Evolutionary conservation across 2,329 filamentous ascomycete species (phyloP).

Genomic region (Aschersonia sp.): DNA sequence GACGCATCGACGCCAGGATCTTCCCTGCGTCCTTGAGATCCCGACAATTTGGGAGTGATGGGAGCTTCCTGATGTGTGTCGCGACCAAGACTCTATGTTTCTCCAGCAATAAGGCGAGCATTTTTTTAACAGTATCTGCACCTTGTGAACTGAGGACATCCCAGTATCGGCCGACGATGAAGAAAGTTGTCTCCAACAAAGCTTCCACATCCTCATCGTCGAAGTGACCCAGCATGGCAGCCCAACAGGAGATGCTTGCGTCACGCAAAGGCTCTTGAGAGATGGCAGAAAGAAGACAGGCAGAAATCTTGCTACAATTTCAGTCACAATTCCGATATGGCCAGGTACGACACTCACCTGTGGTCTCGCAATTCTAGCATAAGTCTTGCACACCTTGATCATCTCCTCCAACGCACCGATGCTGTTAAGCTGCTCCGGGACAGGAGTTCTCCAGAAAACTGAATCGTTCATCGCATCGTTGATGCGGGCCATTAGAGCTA

Average conservation of each 20-base stretch:
- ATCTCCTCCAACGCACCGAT: constrained; percentile 80
- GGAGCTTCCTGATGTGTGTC: constrained; percentile 59
- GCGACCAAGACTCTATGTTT: constrained; percentile 46
- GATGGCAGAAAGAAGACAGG: constrained; percentile 79
- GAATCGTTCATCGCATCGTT: constrained; percentile 65
- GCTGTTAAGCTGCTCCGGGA: constrained; percentile 59
- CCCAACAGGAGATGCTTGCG: constrained; percentile 73
- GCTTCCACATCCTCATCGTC: constrained; percentile 66
- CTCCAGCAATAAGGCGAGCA: constrained; percentile 53
- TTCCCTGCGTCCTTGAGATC: constrained; percentile 54
- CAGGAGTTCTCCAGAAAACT: constrained; percentile 33
- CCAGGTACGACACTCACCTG: constrained; percentile 43
- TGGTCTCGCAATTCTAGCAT: constrained; percentile 67
- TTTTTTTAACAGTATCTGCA: constrained; percentile 41
- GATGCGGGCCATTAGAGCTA: constrained; percentile 76
- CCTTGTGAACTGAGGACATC: constrained; percentile 44
- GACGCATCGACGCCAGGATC: constrained; percentile 52
- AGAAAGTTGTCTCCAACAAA: constrained; percentile 79
- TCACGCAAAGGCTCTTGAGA: constrained; percentile 61
- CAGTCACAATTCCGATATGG: neutral
- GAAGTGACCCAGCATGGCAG: constrained; percentile 58
- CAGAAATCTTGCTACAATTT: constrained; percentile 51
- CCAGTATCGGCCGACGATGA: constrained; percentile 78
- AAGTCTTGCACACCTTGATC: constrained; percentile 59
- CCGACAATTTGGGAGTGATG: constrained; percentile 59